phyloP scores from a whole-genome alignment of 108 stramenopile genomes.

The Bacterosira constricta region DNA sequence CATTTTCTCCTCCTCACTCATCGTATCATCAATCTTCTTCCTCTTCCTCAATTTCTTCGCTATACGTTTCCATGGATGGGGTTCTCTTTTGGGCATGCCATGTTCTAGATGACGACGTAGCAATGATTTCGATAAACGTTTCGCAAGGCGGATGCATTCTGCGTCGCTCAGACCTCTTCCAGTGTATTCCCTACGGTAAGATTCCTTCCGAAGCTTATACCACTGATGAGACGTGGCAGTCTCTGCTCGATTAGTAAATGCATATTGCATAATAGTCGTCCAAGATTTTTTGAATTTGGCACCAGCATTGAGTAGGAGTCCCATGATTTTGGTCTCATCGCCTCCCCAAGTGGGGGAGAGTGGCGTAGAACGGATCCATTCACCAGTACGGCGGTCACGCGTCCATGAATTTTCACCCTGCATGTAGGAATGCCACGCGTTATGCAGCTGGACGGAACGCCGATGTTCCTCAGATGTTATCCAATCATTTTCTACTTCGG shows the following conservation, averaged over 20 bases:
- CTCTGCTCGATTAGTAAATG: slow-evolving; percentile 10
- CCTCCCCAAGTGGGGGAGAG: background rate
- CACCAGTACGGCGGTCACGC: too few species aligned
- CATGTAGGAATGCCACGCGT: too few species aligned
- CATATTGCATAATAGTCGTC: slow-evolving; percentile 25
- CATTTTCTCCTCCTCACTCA: too few species aligned
- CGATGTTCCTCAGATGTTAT: background rate
- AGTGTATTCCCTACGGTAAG: slow-evolving; percentile 3
- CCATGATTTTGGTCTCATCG: slow-evolving; percentile 11
- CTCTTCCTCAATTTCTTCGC: too few species aligned
- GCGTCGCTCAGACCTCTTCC: background rate
- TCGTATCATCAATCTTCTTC: too few species aligned
- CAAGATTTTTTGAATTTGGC: slow-evolving; percentile 23
- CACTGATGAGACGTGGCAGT: background rate
- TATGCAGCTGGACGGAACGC: too few species aligned
- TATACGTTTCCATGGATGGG: too few species aligned
- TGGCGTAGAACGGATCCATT: background rate
- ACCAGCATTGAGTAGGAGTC: slow-evolving; percentile 20
- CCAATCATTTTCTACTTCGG: slow-evolving; percentile 21
- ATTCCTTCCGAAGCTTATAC: slow-evolving; percentile 18
- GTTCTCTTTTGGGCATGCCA: too few species aligned
- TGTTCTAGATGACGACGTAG: too few species aligned
- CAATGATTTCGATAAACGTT: slow-evolving; percentile 3
- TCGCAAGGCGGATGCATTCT: background rate
- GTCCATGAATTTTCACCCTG: too few species aligned